Evolutionary conservation across 2,329 filamentous ascomycete genomes (phyloP), one percentile per base, ranked within the genome.

Genomic region (Fusarium dlaminii): DNA sequence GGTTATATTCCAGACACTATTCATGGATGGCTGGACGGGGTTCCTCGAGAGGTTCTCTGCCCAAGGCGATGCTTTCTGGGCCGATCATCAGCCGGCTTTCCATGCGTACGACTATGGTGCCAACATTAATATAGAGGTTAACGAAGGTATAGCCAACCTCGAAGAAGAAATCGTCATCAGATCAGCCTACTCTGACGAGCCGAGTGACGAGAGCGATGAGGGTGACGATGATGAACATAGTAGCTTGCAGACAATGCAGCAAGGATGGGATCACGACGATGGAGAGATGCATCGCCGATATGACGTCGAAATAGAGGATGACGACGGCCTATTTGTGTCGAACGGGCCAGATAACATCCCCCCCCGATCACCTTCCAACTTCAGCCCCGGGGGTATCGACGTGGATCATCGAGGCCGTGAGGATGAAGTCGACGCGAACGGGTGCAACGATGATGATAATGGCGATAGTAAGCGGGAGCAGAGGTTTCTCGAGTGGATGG

Each of bases 361-460:
- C n/a, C n/a, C n/a, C n/a, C n/a, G n/a, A n/a, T n/a, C n/a, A n/a
- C n/a, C n/a, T n/a, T n/a, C n/a, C n/a, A n/a, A n/a, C n/a, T n/a
- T n/a, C n/a, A n/a, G n/a, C n/a, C n/a, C n/a, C n/a, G 22, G 22
- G 14, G 7, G 8, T 6, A 42, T 15, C 22, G 22, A 42, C 17
- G 8, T 9, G 10, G 40, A 42, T 3, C 3, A 42, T 24, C 14
- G 9, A 42, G 40, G 17, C 17, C 0, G 3, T 24, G 9, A 42
- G 1, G 14, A 6, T 9, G 14, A 15, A 11, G 40, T 6, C 7
- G 22, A 42, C 6, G 6, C 40, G 0, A 42, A 42, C 14, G 6
- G 22, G 9, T 14, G 17, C 17, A 15, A 17, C 17, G 34, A 36
- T 34, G 32, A 34, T 34, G 34, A 4, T 17, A 6, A 42, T n/a